Evolutionary conservation across 345 rosid genomes (phyloP).

Genomic region (Pseudoturritis turrita): DNA sequence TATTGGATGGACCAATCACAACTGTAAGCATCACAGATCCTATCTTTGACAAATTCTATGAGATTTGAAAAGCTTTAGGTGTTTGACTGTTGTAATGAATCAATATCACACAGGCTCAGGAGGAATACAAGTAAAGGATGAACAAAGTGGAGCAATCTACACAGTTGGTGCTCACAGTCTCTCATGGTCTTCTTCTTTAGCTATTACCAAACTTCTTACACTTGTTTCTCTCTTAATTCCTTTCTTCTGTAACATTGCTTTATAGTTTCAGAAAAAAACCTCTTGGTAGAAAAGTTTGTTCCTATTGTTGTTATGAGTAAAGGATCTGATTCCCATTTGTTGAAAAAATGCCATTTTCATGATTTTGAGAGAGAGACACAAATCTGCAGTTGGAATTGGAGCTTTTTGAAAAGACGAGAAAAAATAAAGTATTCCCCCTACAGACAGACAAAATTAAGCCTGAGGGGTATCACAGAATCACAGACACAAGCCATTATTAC

Average conservation of each 20-base stretch:
- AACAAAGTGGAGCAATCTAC: conserved; percentile 40
- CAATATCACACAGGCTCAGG: conserved; percentile 55
- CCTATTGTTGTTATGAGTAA: not conserved
- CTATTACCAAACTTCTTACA: conserved; percentile 27
- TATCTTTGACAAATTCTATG: not conserved
- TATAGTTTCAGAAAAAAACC: conserved; percentile 18
- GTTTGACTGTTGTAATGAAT: not conserved
- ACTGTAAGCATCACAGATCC: conserved; percentile 57
- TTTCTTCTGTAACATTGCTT: conserved; percentile 34
- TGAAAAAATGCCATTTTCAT: not conserved
- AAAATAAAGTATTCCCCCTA: conserved; percentile 1
- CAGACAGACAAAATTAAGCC: conserved; percentile 32
- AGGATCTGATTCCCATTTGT: not conserved
- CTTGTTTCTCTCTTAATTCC: conserved; percentile 36
- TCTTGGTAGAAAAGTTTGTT: not conserved
- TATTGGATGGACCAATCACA: conserved; percentile 86
- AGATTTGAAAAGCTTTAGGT: not conserved
- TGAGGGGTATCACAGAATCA: conserved; percentile 8
- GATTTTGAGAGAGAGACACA: not conserved
- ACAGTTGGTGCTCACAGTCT: conserved; percentile 57
- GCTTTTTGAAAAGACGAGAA: conserved; percentile 4
- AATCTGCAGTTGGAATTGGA: conserved; percentile 8
- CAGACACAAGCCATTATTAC: conserved; percentile 28
- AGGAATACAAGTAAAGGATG: conserved; percentile 67
- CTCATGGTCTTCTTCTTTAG: conserved; percentile 39